A percentile compares a stretch with the other conserved stretches of the same genome.
phyloP scores from a whole-genome alignment of 208 protist genomes.

The Vickermania ingenoplastis region DNA sequence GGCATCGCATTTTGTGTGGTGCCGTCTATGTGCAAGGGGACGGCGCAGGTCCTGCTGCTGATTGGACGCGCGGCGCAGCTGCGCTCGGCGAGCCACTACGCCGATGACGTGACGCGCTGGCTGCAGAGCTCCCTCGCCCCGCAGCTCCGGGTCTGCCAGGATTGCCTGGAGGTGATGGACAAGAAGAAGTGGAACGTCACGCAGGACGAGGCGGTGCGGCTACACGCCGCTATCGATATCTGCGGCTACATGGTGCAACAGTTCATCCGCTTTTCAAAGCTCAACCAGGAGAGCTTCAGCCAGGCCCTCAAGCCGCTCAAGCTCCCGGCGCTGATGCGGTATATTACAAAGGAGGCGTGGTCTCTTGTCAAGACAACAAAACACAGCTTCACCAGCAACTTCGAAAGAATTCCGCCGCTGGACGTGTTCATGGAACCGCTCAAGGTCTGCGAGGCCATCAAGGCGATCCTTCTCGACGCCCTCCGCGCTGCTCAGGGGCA shows the following conservation, averaged over 20 bases:
- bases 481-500: conserved; percentile 3
- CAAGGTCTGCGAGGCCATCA: conserved; percentile 18
- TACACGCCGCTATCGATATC: conserved; percentile 61
- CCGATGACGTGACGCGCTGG: conserved; percentile 65
- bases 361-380: conserved; percentile 12
- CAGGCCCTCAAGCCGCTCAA: conserved; percentile 63
- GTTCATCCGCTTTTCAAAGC: conserved; percentile 51
- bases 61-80: conserved; percentile 66
- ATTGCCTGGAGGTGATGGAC: conserved; percentile 47
- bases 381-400: conserved; percentile 42
- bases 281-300: conserved; percentile 72
- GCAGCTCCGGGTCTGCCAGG: conserved; percentile 59
- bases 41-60: conserved; percentile 68
- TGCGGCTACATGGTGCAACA: conserved; percentile 56
- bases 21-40: conserved; percentile 36
- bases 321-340: conserved; percentile 34
- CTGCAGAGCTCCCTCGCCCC: conserved; percentile 57
- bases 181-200: conserved; percentile 39
- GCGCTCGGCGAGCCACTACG: conserved; percentile 50
- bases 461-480: conserved; percentile 22
- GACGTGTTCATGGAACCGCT: conserved; percentile 74
- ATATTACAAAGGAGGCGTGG: conserved; percentile 38
- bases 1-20: conserved; percentile 58
- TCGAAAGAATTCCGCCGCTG: conserved; percentile 29
- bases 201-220: conserved; percentile 36